Percentiles rank a stretch among this genome's conserved stretches.
phyloP scores from a whole-genome alignment of 768 basidiomycete species.

The Podaxis mareebaensis region DNA sequence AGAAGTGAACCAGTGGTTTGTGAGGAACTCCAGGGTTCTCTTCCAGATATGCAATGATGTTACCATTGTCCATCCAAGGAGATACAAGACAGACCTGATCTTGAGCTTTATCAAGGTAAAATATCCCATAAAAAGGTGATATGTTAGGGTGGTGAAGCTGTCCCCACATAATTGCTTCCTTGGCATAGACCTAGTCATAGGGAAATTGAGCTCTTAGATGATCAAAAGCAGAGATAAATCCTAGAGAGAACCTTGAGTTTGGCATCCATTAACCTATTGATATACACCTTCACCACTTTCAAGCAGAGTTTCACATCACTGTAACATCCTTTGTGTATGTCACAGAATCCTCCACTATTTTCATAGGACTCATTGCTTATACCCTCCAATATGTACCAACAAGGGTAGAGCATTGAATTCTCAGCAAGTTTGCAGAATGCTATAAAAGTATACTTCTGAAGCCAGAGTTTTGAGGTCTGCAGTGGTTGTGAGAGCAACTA shows the following conservation, averaged over 20 bases:
- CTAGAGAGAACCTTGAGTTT: constrained; percentile 24
- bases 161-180: constrained; percentile 12
- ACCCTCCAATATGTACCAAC: constrained; percentile 23
- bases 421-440: constrained; percentile 21
- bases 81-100: constrained; percentile 13
- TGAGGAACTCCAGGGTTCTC: background rate
- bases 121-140: constrained; percentile 13
- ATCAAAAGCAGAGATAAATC: constrained; percentile 11
- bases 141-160: constrained; percentile 9
- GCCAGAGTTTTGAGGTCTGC: background rate
- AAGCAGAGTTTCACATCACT: constrained; percentile 22
- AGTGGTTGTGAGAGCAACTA: background rate
- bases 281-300: constrained; percentile 28
- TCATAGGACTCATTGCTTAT: constrained; percentile 17
- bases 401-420: constrained; percentile 28
- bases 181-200: background rate
- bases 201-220: constrained; percentile 23
- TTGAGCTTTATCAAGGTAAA: background rate
- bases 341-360: constrained; percentile 28
- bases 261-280: constrained; percentile 17
- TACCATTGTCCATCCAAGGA: constrained; percentile 21
- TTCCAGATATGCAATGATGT: constrained; percentile 9
- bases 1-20: background rate
- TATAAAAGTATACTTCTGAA: background rate
- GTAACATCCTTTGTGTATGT: constrained; percentile 27